A percentile compares a stretch with the other conserved stretches of the same genome.
Conservation (phyloP, 2,329 filamentous ascomycete genomes). For the Pseudocercospora pini-densiflorae region DNA sequence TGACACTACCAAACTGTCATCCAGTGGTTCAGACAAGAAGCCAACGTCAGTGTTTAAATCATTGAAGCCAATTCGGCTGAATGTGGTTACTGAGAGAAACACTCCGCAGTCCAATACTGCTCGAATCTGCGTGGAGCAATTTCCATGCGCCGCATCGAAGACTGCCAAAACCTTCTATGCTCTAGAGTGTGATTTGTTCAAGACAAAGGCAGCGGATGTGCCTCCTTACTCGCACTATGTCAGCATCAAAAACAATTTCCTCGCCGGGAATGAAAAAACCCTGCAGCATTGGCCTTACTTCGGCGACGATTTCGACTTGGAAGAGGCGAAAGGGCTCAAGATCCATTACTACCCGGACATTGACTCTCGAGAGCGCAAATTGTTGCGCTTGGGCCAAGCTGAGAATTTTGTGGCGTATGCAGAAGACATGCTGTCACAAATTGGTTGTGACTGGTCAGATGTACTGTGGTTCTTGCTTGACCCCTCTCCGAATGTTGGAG, state of each 20-base stretch:
- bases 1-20: background rate
- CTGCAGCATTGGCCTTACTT: conserved; percentile 49
- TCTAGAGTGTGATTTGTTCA: conserved; percentile 15
- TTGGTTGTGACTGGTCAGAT: conserved; percentile 43
- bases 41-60: conserved; percentile 10
- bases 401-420: conserved; percentile 43
- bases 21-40: background rate
- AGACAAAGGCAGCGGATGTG: conserved; percentile 29
- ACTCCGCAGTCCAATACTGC: background rate
- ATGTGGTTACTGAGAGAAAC: background rate
- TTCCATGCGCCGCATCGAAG: background rate
- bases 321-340: conserved; percentile 33
- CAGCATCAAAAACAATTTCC: conserved; percentile 47
- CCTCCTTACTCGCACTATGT: conserved; percentile 49
- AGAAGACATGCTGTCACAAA: conserved; percentile 41
- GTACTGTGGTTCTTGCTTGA: conserved; percentile 48
- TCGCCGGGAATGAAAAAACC: conserved; percentile 47
- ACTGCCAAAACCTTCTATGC: conserved; percentile 11
- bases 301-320: conserved; percentile 42
- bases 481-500: conserved; percentile 29
- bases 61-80: background rate
- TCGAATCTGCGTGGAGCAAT: conserved; percentile 13
- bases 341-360: conserved; percentile 38
- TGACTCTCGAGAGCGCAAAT: conserved; percentile 34
- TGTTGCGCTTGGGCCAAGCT: conserved; percentile 43